phyloP scores from a whole-genome alignment of 495 filamentous ascomycete genomes.

The Trypethelium eluteriae region DNA sequence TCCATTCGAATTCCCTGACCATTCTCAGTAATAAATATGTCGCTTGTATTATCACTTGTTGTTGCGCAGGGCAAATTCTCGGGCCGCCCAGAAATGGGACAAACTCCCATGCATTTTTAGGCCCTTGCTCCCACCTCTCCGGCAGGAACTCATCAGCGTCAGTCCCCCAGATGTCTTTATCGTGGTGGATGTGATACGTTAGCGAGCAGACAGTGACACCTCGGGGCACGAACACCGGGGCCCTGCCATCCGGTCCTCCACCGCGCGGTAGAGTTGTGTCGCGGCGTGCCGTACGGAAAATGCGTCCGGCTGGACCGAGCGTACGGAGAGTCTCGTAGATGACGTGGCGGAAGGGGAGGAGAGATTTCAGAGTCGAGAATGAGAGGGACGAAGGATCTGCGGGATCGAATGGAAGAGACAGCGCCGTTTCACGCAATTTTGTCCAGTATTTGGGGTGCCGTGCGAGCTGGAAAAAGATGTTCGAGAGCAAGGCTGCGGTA shows the following conservation, averaged over 20 bases:
- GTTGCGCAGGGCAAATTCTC: conserved; percentile 11
- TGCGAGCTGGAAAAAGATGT: conserved; percentile 25
- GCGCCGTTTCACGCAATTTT: conserved; percentile 33
- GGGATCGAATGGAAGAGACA: conserved; percentile 59
- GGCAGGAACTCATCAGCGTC: conserved; percentile 48
- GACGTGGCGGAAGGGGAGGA: not conserved
- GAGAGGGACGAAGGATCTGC: conserved; percentile 80
- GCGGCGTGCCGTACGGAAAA: conserved; percentile 39
- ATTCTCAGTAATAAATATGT: conserved; percentile 8
- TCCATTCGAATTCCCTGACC: conserved; percentile 2
- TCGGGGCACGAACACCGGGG: conserved; percentile 37
- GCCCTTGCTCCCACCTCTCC: conserved; percentile 45
- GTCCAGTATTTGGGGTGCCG: conserved; percentile 17
- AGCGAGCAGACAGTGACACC: conserved; percentile 42
- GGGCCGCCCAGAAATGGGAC: conserved; percentile 14
- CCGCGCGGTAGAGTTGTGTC: conserved; percentile 41
- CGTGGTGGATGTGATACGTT: conserved; percentile 46
- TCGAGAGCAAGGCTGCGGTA: conserved; percentile 31
- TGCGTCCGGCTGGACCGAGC: conserved; percentile 35
- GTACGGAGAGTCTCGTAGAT: conserved; percentile 41
- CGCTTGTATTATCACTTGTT: not conserved
- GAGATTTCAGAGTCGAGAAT: conserved; percentile 33
- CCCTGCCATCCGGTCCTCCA: conserved; percentile 31
- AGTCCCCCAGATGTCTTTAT: conserved; percentile 42
- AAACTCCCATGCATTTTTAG: conserved; percentile 12